phyloP scores from a whole-genome alignment of 345 rosid species.

The Citrus hindsii region DNA sequence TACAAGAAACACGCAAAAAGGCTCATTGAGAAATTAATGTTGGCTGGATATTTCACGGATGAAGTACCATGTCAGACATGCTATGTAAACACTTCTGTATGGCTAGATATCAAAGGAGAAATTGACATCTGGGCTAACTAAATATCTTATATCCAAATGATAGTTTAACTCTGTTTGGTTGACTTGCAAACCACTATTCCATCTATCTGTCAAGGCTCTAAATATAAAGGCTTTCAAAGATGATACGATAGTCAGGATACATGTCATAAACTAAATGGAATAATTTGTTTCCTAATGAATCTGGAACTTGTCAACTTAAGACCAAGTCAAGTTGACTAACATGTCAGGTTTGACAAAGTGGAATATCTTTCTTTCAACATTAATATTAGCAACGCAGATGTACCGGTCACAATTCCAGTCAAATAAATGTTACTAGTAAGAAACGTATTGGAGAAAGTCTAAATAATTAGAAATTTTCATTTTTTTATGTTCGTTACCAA shows the following conservation, averaged over 20 bases:
- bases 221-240: neutral
- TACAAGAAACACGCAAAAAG: neutral
- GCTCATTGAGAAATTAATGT: neutral
- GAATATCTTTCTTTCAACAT: conserved; percentile 5
- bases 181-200: neutral
- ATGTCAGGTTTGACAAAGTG: conserved; percentile 27
- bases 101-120: neutral
- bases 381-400: neutral
- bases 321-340: conserved; percentile 34
- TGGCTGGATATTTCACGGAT: neutral
- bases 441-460: neutral
- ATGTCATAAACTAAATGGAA: conserved; percentile 15
- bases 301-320: conserved; percentile 12
- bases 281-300: conserved; percentile 15
- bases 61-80: neutral
- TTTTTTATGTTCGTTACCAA: neutral
- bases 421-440: conserved; percentile 4
- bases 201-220: neutral
- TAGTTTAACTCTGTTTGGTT: neutral
- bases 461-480: neutral
- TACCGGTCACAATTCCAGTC: neutral
- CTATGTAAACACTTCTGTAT: neutral
- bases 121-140: neutral
- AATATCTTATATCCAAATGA: neutral
- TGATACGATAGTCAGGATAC: conserved; percentile 20